phyloP scores from a whole-genome alignment of 495 filamentous ascomycete genomes.

The Podospora conica region DNA sequence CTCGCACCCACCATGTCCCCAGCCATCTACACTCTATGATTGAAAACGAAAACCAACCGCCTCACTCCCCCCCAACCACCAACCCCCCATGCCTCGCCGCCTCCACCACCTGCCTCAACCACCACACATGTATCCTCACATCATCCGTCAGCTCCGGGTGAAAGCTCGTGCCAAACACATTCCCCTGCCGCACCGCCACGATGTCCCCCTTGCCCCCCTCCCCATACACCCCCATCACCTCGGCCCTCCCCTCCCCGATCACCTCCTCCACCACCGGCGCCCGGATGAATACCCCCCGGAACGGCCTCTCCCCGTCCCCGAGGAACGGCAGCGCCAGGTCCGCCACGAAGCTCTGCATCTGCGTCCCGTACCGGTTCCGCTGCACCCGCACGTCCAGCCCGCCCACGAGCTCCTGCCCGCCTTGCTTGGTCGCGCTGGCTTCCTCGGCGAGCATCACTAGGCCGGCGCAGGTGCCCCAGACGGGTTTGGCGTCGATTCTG shows the following conservation, averaged over 20 bases:
- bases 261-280: conserved; percentile 90
- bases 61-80: not conserved
- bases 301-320: conserved; percentile 40
- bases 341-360: conserved; percentile 86
- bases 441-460: conserved; percentile 86
- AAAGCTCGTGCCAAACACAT: conserved; percentile 95
- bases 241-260: conserved; percentile 47
- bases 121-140: conserved; percentile 87
- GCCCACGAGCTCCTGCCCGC: conserved; percentile 89
- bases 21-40: not conserved
- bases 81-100: conserved; percentile 12
- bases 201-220: conserved; percentile 59
- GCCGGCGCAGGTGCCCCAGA: conserved; percentile 95
- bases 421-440: conserved; percentile 81
- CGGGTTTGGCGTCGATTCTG: conserved; percentile 66
- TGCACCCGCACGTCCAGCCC: conserved; percentile 88
- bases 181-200: conserved; percentile 84
- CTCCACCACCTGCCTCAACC: conserved; percentile 66
- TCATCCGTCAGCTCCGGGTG: conserved; percentile 93
- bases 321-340: conserved; percentile 73
- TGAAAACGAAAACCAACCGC: too few species aligned
- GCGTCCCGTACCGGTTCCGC: conserved; percentile 92
- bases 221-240: conserved; percentile 54
- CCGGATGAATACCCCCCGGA: conserved; percentile 85
- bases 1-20: too few species aligned